These are phyloP conservation scores for Phycomyces blakesleeanus DNA, from an alignment of 192 early-diverging fungal genomes.

Conservation along the genomic window DNA sequence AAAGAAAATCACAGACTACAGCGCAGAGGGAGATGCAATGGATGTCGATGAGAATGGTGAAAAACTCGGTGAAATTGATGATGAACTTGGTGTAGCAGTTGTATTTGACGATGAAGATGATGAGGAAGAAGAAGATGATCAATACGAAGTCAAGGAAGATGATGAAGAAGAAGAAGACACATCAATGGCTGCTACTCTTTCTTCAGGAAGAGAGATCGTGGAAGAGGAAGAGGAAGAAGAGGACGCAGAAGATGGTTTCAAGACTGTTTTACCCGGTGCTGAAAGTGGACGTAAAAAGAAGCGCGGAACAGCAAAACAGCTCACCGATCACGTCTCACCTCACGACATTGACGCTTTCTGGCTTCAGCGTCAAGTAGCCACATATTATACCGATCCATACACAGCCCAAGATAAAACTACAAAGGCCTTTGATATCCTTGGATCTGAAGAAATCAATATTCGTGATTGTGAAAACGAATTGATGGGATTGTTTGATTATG, in stretches of 20 bases:
- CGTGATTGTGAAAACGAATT: slow-evolving; percentile 95
- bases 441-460: slow-evolving; percentile 53
- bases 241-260: slow-evolving; percentile 54
- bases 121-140: slow-evolving; percentile 70
- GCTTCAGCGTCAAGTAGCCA: slow-evolving; percentile 84
- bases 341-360: slow-evolving; percentile 97
- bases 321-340: slow-evolving; percentile 45
- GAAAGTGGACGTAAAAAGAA: slow-evolving; percentile 32
- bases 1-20: slow-evolving; percentile 93
- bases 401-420: slow-evolving; percentile 86
- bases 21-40: slow-evolving; percentile 47
- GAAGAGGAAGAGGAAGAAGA: slow-evolving; percentile 49
- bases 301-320: neutral
- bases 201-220: slow-evolving; percentile 26
- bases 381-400: slow-evolving; percentile 81
- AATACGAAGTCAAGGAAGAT: slow-evolving; percentile 55
- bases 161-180: slow-evolving; percentile 58
- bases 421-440: slow-evolving; percentile 69
- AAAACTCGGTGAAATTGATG: slow-evolving; percentile 63
- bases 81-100: slow-evolving; percentile 90
- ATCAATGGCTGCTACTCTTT: slow-evolving; percentile 31
- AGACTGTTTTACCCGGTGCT: slow-evolving; percentile 39
- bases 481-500: slow-evolving; percentile 94
- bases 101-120: slow-evolving; percentile 96
- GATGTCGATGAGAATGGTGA: slow-evolving; percentile 58